Conservation (phyloP, 208 protist species). For the Crithidia thermophila region DNA sequence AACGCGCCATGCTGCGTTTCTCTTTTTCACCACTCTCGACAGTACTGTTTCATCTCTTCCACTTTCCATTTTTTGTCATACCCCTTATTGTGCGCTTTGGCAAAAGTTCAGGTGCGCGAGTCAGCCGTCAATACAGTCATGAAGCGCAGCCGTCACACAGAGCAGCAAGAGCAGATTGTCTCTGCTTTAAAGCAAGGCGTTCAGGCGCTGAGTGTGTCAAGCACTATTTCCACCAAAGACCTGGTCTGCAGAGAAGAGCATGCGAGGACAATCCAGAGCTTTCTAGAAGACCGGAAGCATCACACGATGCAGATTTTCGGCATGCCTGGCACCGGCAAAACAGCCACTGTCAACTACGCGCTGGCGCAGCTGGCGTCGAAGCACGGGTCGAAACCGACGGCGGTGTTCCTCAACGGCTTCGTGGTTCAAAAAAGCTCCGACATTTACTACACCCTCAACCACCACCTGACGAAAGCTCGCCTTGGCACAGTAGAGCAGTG, state of each 20-base stretch:
- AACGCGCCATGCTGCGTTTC: too few species aligned
- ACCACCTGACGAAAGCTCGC: conserved; percentile 68
- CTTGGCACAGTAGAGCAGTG: conserved; percentile 58
- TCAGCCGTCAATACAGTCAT: too few species aligned
- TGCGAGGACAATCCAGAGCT: conserved; percentile 61
- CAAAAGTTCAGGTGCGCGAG: too few species aligned
- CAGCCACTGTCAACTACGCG: conserved; percentile 79
- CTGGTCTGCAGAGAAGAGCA: conserved; percentile 79
- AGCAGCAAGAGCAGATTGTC: conserved; percentile 28
- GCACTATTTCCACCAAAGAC: conserved; percentile 51
- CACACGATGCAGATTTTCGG: conserved; percentile 90
- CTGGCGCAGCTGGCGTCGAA: conserved; percentile 53
- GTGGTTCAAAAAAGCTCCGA: conserved; percentile 88
- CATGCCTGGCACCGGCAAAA: conserved; percentile 92
- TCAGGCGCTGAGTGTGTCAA: conserved; percentile 74
- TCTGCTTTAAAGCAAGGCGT: conserved; percentile 60
- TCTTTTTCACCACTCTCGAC: too few species aligned
- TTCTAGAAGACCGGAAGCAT: conserved; percentile 66
- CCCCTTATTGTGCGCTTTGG: too few species aligned
- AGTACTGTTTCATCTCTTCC: too few species aligned
- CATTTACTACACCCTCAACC: conserved; percentile 88
- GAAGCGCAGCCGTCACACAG: conserved; percentile 20
- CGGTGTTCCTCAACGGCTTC: conserved; percentile 91
- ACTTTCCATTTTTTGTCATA: neutral
- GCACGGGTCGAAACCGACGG: conserved; percentile 48